Conservation (phyloP, 768 basidiomycete genomes). For the Agaricus sinodeliciosus region DNA sequence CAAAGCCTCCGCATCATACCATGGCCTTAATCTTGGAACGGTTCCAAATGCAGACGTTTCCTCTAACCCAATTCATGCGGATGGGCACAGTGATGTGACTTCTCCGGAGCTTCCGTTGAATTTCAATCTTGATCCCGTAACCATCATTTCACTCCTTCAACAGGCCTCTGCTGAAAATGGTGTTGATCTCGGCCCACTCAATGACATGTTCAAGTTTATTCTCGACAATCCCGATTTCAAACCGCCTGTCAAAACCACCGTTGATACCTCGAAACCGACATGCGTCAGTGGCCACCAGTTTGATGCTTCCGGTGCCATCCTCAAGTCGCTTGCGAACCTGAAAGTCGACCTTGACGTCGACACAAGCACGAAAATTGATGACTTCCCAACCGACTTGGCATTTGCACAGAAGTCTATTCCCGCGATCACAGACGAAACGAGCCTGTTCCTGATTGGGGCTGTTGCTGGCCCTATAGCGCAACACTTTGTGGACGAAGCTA, state of each 20-base stretch:
- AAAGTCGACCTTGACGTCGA: conserved; percentile 51
- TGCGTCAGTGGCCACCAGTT: conserved; percentile 68
- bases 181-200: conserved; percentile 57
- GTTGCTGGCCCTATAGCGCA: conserved; percentile 64
- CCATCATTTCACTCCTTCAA: conserved; percentile 51
- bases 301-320: conserved; percentile 51
- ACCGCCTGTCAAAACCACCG: conserved; percentile 47
- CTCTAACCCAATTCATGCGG: conserved; percentile 49
- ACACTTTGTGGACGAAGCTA: conserved; percentile 51
- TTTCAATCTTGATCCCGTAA: conserved; percentile 58
- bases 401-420: conserved; percentile 54
- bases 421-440: conserved; percentile 52
- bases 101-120: conserved; percentile 53
- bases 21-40: conserved; percentile 48
- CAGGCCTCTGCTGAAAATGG: conserved; percentile 43
- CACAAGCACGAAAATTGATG: conserved; percentile 54
- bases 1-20: conserved; percentile 46
- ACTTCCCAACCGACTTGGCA: conserved; percentile 50
- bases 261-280: conserved; percentile 44
- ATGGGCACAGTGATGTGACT: conserved; percentile 50
- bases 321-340: conserved; percentile 54
- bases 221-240: conserved; percentile 42
- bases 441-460: conserved; percentile 62
- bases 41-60: conserved; percentile 51
- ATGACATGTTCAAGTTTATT: conserved; percentile 47